Percentiles rank a stretch among this genome's conserved stretches.
Conservation (phyloP, 2,329 filamentous ascomycete species). For the Hypoxylon sp. region DNA sequence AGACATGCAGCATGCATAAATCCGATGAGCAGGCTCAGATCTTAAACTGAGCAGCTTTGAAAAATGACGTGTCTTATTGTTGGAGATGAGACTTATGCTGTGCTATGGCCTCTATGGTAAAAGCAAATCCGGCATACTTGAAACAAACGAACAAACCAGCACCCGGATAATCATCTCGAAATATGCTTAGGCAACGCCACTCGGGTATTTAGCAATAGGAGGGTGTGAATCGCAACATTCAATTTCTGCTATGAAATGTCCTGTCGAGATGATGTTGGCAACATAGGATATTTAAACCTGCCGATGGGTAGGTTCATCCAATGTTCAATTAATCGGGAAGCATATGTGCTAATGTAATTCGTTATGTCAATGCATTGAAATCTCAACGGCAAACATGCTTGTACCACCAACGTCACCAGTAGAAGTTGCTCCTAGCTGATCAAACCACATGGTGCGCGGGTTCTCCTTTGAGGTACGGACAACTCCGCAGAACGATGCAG, state of each 20-base stretch:
- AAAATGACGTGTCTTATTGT: constrained; percentile 41
- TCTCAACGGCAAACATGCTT: constrained; percentile 25
- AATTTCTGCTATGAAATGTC: too few relatives aligned
- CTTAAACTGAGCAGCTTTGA: constrained; percentile 33
- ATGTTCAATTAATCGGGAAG: constrained; percentile 17
- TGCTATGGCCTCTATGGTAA: constrained; percentile 16
- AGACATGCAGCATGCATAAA: constrained; percentile 46
- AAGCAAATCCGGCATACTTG: constrained; percentile 13
- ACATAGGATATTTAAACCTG: constrained; percentile 7
- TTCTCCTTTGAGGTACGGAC: constrained; percentile 34
- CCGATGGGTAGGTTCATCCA: constrained; percentile 11
- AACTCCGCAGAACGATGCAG: constrained; percentile 40
- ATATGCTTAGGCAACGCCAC: too few relatives aligned
- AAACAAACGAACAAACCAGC: constrained; percentile 20
- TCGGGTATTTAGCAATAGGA: background rate
- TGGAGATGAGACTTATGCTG: constrained; percentile 27
- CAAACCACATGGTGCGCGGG: constrained; percentile 30
- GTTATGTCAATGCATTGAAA: constrained; percentile 24
- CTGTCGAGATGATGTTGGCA: background rate
- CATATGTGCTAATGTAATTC: constrained; percentile 10
- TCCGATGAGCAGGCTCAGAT: constrained; percentile 43
- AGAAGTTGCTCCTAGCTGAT: constrained; percentile 19
- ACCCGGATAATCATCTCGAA: too few relatives aligned
- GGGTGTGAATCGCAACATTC: background rate
- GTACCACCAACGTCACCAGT: constrained; percentile 21